Evolutionary conservation across 495 filamentous ascomycete species (phyloP).

Genomic region (Penicillium simplicissimum): DNA sequence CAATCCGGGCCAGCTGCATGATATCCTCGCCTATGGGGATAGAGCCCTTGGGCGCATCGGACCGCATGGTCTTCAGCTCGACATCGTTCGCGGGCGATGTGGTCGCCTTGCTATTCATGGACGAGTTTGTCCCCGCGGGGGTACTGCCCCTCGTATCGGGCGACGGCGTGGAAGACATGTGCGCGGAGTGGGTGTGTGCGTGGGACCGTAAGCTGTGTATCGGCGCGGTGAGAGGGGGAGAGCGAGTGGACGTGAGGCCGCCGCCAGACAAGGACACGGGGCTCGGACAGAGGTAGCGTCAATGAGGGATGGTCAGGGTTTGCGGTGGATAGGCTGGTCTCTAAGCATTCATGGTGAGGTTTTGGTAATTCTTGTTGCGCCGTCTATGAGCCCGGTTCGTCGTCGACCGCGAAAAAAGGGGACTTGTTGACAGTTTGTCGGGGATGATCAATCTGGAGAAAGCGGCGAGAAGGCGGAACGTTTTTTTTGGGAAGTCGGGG

Average conservation of each 20-base stretch:
- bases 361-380: neutral
- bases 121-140: constrained; percentile 26
- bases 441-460: constrained; percentile 7
- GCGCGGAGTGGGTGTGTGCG: neutral
- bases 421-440: neutral
- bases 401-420: neutral
- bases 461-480: constrained; percentile 14
- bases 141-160: constrained; percentile 31
- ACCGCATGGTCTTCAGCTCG: constrained; percentile 67
- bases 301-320: neutral
- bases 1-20: constrained; percentile 90
- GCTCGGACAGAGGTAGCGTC: constrained; percentile 11
- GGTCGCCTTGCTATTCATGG: constrained; percentile 55
- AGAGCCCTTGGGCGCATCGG: constrained; percentile 40
- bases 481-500: constrained; percentile 18
- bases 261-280: constrained; percentile 11
- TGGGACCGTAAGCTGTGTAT: constrained; percentile 1
- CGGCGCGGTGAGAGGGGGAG: constrained; percentile 2
- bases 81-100: constrained; percentile 62
- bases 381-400: neutral
- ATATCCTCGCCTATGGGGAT: constrained; percentile 77
- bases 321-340: constrained; percentile 4
- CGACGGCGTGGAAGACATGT: constrained; percentile 36
- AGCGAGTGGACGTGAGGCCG: constrained; percentile 1
- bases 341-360: constrained; percentile 20